Conservation (phyloP, 2,329 filamentous ascomycete species). For the Ceratocystis colombiana region DNA sequence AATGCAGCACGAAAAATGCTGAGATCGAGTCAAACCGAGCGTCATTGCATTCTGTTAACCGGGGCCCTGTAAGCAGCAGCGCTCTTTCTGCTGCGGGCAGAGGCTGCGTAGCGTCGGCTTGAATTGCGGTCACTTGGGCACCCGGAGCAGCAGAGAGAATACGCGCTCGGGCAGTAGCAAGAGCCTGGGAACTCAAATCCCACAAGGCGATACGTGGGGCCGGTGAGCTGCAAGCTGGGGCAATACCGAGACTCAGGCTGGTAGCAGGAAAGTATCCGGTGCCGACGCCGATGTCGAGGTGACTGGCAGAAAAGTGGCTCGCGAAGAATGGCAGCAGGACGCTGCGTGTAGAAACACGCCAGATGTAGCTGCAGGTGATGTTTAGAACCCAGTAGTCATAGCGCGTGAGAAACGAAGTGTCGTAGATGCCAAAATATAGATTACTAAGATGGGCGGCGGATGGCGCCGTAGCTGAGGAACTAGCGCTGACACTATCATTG, state of each 20-base stretch:
- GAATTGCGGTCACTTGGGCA: constrained; percentile 28
- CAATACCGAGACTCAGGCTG: constrained; percentile 28
- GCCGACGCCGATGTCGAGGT: constrained; percentile 37
- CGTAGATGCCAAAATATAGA: constrained; percentile 20
- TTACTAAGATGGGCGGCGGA: constrained; percentile 13
- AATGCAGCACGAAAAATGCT: constrained; percentile 21
- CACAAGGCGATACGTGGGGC: constrained; percentile 32
- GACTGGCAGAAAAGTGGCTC: constrained; percentile 32
- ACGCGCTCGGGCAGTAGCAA: constrained; percentile 30
- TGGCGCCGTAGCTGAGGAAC: background rate
- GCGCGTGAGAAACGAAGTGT: constrained; percentile 25
- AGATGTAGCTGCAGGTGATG: constrained; percentile 34
- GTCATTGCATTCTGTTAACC: constrained; percentile 17
- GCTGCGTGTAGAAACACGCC: constrained; percentile 32
- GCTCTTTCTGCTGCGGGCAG: constrained; percentile 30
- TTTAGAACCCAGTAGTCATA: constrained; percentile 33
- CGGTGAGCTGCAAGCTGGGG: constrained; percentile 4
- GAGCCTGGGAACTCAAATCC: constrained; percentile 33
- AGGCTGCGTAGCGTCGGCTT: constrained; percentile 35
- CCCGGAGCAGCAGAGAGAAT: constrained; percentile 26
- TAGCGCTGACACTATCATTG: background rate
- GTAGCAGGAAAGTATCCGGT: constrained; percentile 34
- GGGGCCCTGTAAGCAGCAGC: background rate
- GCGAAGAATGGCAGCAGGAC: constrained; percentile 33
- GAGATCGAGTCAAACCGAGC: constrained; percentile 23